Conservation (phyloP, 441 rosid species). For the Pelargonium myrrhifolium region DNA sequence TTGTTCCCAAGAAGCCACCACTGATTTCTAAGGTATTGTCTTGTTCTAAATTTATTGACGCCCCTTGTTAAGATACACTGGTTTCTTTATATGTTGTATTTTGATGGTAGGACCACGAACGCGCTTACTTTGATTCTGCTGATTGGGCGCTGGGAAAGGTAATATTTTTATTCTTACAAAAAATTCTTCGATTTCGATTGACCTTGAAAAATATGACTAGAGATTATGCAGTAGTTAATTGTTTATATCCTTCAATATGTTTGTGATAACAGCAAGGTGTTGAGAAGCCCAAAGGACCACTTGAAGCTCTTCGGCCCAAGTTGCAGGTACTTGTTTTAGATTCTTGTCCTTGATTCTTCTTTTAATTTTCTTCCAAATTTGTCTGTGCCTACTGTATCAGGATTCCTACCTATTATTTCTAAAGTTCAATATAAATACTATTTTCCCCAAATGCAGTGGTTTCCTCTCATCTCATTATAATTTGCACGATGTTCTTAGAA, state of each 20-base stretch:
- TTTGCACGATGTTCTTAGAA: neutral
- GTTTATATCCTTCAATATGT: neutral
- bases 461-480: too few species aligned
- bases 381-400: neutral
- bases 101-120: conserved; percentile 75
- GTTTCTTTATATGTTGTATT: conserved; percentile 15
- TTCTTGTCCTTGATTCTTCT: neutral
- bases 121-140: conserved; percentile 98
- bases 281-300: conserved; percentile 97
- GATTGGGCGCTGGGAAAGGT: conserved; percentile 99
- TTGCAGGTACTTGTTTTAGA: conserved; percentile 52
- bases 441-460: neutral
- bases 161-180: conserved; percentile 13
- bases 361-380: neutral
- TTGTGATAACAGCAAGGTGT: conserved; percentile 79
- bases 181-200: neutral
- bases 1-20: conserved; percentile 92
- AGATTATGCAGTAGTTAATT: neutral
- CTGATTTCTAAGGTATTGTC: conserved; percentile 79
- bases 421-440: neutral
- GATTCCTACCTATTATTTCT: neutral
- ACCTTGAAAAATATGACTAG: neutral
- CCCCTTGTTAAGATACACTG: conserved; percentile 1
- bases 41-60: conserved; percentile 1
- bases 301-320: conserved; percentile 97